Evolutionary conservation across 1,284 basidiomycete species (phyloP).

Genomic region (Fomitopsis betulina): DNA sequence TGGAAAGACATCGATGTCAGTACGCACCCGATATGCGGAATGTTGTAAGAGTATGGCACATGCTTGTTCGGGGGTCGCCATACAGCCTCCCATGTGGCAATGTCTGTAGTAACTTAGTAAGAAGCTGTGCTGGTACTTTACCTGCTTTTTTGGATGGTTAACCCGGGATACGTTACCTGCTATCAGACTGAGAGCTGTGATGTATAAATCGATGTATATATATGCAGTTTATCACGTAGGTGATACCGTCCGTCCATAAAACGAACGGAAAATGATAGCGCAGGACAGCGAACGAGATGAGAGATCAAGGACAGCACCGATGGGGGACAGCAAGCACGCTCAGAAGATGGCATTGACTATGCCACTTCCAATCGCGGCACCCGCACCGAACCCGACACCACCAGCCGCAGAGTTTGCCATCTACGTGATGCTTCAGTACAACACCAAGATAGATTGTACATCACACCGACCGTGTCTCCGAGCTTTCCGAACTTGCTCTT

Average conservation of each 20-base stretch:
- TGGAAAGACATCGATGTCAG: too few relatives aligned
- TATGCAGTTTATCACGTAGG: not conserved
- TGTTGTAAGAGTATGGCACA: too few relatives aligned
- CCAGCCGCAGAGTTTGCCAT: slow-evolving; percentile 66
- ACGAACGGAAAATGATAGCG: not conserved
- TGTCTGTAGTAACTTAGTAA: too few relatives aligned
- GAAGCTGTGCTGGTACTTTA: not conserved
- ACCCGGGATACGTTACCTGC: not conserved
- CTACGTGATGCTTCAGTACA: slow-evolving; percentile 24
- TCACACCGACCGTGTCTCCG: slow-evolving; percentile 46
- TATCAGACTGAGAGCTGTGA: not conserved
- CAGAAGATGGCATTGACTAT: slow-evolving; percentile 39
- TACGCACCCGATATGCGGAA: too few relatives aligned
- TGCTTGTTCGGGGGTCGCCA: too few relatives aligned
- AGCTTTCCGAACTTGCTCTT: slow-evolving; percentile 56
- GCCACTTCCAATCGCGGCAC: slow-evolving; percentile 36
- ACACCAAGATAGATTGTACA: slow-evolving; percentile 8
- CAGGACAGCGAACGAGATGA: not conserved
- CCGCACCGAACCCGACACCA: slow-evolving; percentile 67
- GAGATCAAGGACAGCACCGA: not conserved
- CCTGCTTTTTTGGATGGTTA: too few relatives aligned
- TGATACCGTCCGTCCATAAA: not conserved
- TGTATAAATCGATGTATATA: not conserved
- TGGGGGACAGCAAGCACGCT: not conserved
- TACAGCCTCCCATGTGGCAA: too few relatives aligned